Evolutionary conservation across 352 stramenopile genomes (phyloP).

Genomic region (Elongisporangium prolatum): DNA sequence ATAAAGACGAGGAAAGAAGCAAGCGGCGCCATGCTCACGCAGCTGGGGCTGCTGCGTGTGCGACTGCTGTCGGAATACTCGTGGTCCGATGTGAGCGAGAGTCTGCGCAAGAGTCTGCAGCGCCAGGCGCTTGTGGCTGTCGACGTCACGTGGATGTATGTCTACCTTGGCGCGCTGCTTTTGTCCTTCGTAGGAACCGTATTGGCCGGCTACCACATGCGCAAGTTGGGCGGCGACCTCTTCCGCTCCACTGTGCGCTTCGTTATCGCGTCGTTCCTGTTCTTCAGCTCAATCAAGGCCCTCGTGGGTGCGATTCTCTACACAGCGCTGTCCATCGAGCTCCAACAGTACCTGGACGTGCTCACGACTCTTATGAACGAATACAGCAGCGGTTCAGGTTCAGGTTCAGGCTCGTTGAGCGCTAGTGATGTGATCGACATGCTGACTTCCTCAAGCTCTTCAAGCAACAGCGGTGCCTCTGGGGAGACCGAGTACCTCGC

Average conservation of each 20-base stretch:
- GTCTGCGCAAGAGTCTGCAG: neutral
- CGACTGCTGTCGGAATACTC: neutral
- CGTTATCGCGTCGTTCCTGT: slow-evolving; percentile 55
- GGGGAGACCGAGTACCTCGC: slow-evolving; percentile 53
- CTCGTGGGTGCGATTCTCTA: slow-evolving; percentile 52
- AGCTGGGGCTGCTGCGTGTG: neutral
- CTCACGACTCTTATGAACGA: slow-evolving; percentile 5
- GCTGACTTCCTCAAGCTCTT: slow-evolving; percentile 23
- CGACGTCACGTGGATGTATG: slow-evolving; percentile 59
- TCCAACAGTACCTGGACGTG: slow-evolving; percentile 16
- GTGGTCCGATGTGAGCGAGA: neutral
- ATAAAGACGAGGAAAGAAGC: neutral
- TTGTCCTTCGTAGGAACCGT: slow-evolving; percentile 50
- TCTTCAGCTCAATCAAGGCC: slow-evolving; percentile 51
- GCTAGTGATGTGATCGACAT: slow-evolving; percentile 19
- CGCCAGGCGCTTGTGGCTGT: neutral
- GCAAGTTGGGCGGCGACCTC: slow-evolving; percentile 53
- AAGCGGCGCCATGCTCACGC: neutral
- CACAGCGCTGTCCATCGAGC: slow-evolving; percentile 38
- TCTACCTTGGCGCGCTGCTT: slow-evolving; percentile 46
- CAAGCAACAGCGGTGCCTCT: slow-evolving; percentile 38
- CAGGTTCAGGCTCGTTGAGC: slow-evolving; percentile 3
- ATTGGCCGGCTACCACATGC: slow-evolving; percentile 59
- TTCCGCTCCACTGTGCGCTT: slow-evolving; percentile 71
- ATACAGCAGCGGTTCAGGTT: slow-evolving; percentile 8